Conservation (phyloP, 352 stramenopile species). For the Phytophthora fragariaefolia region DNA sequence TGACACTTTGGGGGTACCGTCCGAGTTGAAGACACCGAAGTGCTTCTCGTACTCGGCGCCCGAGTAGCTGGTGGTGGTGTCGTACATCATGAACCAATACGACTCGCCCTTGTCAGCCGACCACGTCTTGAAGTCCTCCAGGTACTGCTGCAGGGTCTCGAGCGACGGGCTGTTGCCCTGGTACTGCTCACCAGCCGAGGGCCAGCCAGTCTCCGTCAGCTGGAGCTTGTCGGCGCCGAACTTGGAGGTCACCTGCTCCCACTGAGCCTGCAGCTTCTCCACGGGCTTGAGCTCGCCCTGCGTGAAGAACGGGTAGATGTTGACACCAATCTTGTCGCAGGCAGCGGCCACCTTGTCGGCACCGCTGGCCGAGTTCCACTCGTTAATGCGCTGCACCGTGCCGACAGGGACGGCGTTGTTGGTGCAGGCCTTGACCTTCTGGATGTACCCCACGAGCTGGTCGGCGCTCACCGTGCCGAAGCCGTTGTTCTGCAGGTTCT, state of each 20-base stretch:
- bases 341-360: constrained; percentile 31
- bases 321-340: constrained; percentile 29
- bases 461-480: constrained; percentile 48
- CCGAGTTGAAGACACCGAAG: constrained; percentile 54
- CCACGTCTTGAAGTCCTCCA: constrained; percentile 57
- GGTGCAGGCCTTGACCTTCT: constrained; percentile 63
- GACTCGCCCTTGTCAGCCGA: constrained; percentile 32
- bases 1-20: constrained; percentile 46
- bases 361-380: constrained; percentile 49
- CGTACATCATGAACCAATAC: constrained; percentile 76
- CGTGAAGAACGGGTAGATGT: constrained; percentile 65
- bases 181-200: constrained; percentile 34
- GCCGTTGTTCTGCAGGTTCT: constrained; percentile 64
- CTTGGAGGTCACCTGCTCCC: constrained; percentile 45
- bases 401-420: constrained; percentile 51
- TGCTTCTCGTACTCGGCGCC: constrained; percentile 60
- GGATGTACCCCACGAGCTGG: constrained; percentile 58
- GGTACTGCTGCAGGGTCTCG: constrained; percentile 49
- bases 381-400: constrained; percentile 75
- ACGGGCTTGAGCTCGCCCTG: constrained; percentile 31
- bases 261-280: constrained; percentile 64
- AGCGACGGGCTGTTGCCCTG: constrained; percentile 49
- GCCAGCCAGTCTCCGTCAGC: constrained; percentile 71
- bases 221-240: constrained; percentile 44
- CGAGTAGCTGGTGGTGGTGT: constrained; percentile 54